Percentiles rank a stretch among this genome's conserved stretches.
phyloP scores from a whole-genome alignment of 306 rosid genomes.

The Argentina anserina region DNA sequence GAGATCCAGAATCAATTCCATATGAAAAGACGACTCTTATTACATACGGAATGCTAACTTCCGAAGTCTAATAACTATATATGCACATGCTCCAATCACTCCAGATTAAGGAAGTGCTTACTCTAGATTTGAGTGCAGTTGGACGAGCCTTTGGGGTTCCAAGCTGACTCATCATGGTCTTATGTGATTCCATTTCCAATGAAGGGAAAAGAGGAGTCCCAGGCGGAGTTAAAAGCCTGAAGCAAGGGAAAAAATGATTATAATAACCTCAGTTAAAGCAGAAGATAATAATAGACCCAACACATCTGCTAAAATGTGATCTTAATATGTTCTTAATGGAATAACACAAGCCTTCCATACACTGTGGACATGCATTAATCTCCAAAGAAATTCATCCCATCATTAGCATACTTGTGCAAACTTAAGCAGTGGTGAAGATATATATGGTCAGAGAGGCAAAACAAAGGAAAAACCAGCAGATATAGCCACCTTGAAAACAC shows the following conservation, averaged over 20 bases:
- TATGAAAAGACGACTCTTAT: background rate
- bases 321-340: background rate
- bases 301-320: background rate
- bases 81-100: background rate
- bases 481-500: background rate
- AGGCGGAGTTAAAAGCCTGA: conserved; percentile 96
- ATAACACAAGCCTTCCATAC: background rate
- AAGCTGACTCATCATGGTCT: conserved; percentile 72
- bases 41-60: background rate
- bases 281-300: background rate
- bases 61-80: conserved; percentile 7
- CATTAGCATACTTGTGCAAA: background rate
- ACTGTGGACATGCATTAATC: background rate
- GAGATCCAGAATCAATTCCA: background rate
- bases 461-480: background rate
- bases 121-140: conserved; percentile 74
- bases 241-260: background rate
- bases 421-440: background rate
- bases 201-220: conserved; percentile 99
- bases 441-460: background rate
- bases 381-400: background rate
- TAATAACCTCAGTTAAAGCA: background rate
- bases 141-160: conserved; percentile 72
- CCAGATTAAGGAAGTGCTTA: conserved; percentile 35
- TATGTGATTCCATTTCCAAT: conserved; percentile 78